These are phyloP conservation scores for Lachancea thermotolerans DNA, from an alignment of 805 yeast species.

Conservation along the genomic window DNA sequence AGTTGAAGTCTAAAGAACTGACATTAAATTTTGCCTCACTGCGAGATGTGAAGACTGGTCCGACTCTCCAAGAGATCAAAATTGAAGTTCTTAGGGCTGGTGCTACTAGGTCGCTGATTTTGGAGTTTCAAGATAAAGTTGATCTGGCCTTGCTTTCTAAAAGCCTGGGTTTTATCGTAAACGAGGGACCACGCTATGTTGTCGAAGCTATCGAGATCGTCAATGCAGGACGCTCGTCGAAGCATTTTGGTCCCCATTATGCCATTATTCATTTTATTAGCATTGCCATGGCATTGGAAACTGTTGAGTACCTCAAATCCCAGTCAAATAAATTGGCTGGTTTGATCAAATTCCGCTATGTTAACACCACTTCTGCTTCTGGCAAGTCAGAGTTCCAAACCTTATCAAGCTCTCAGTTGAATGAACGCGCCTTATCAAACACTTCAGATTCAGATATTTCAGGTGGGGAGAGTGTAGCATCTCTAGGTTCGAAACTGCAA, in stretches of 20 bases:
- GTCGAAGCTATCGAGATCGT: conserved; percentile 23
- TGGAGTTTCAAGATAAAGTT: conserved; percentile 15
- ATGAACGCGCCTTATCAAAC: neutral
- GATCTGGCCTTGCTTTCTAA: conserved; percentile 11
- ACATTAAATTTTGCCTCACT: conserved; percentile 30
- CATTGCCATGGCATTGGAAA: conserved; percentile 11
- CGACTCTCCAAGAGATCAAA: conserved; percentile 10
- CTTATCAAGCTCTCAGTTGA: conserved; percentile 7
- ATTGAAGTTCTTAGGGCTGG: conserved; percentile 19
- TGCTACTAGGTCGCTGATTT: conserved; percentile 25
- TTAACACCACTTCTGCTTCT: neutral
- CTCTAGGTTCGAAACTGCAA: conserved; percentile 11
- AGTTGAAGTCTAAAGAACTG: conserved; percentile 35
- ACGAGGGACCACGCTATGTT: conserved; percentile 21
- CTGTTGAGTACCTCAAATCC: conserved; percentile 1
- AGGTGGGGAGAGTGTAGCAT: conserved; percentile 11
- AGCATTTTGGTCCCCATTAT: conserved; percentile 9
- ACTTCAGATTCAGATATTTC: conserved; percentile 15
- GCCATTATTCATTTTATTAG: conserved; percentile 9
- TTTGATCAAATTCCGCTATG: conserved; percentile 1
- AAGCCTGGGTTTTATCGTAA: conserved; percentile 12
- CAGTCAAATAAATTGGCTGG: neutral
- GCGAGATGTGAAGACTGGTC: conserved; percentile 3
- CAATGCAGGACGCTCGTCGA: conserved; percentile 11
- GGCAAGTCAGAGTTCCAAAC: conserved; percentile 3